Conservation (phyloP, 208 protist species). For the Leishmania tarentolae region DNA sequence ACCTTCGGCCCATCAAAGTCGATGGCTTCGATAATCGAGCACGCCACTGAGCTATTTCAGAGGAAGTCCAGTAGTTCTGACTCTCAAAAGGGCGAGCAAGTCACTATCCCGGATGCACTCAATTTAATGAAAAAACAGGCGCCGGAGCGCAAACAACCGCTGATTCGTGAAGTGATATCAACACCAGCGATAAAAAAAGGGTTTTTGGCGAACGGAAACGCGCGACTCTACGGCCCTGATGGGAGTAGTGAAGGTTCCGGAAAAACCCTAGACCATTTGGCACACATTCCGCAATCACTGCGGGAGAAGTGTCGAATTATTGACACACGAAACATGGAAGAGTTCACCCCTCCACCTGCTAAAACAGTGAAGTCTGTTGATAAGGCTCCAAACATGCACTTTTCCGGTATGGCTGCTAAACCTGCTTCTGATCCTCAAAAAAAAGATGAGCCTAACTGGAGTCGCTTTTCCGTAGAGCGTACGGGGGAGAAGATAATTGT, state of each 20-base stretch:
- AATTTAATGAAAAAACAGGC: conserved; percentile 5
- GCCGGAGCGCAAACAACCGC: conserved; percentile 29
- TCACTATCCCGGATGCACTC: conserved; percentile 20
- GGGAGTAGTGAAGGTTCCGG: conserved; percentile 63
- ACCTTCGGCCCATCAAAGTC: background rate
- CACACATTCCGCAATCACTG: conserved; percentile 74
- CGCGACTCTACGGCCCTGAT: conserved; percentile 54
- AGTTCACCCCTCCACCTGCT: background rate
- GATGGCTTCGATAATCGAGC: conserved; percentile 26
- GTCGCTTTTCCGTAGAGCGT: conserved; percentile 17
- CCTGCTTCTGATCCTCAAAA: too few relatives aligned
- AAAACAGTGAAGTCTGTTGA: background rate
- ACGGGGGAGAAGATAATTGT: conserved; percentile 26
- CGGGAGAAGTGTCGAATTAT: conserved; percentile 78
- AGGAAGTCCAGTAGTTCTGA: conserved; percentile 13
- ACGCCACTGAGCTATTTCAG: conserved; percentile 26
- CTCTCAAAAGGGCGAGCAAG: background rate
- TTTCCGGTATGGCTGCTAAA: background rate
- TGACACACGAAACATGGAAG: conserved; percentile 47
- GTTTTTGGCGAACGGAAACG: conserved; percentile 48
- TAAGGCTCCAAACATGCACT: background rate
- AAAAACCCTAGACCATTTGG: conserved; percentile 57
- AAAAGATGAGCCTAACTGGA: conserved; percentile 20
- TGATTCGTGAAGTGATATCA: conserved; percentile 63
- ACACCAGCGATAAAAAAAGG: conserved; percentile 69